These are phyloP conservation scores for Lentinula detonsa DNA, from an alignment of 768 basidiomycete species.

Conservation along the genomic window DNA sequence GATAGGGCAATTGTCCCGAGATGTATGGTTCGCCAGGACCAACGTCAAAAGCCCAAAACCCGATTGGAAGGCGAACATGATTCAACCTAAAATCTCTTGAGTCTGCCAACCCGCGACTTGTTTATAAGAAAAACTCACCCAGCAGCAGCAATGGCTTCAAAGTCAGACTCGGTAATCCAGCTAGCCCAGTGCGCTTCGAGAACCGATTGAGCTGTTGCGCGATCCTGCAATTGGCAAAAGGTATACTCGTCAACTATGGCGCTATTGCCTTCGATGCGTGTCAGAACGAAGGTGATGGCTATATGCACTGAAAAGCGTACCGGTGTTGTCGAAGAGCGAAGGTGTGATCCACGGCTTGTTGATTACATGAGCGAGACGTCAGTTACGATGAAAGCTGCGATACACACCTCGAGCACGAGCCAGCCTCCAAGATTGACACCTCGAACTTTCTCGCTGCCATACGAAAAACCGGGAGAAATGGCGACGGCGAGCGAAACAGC, in stretches of 20 bases:
- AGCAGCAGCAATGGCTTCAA: conserved; percentile 65
- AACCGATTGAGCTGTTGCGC: conserved; percentile 36
- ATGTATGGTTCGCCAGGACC: conserved; percentile 73
- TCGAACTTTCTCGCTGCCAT: conserved; percentile 67
- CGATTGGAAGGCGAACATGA: conserved; percentile 71
- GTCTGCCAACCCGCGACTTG: not conserved
- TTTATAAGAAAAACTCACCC: conserved; percentile 39
- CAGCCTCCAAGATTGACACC: conserved; percentile 77
- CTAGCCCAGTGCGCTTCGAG: conserved; percentile 72
- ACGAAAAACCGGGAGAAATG: conserved; percentile 57
- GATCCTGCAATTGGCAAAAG: conserved; percentile 58
- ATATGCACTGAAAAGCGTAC: conserved; percentile 10
- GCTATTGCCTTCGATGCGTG: conserved; percentile 23
- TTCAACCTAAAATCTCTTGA: conserved; percentile 48
- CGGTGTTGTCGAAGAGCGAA: conserved; percentile 66
- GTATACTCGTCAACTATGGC: conserved; percentile 76
- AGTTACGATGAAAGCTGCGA: not conserved
- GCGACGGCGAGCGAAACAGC: conserved; percentile 24
- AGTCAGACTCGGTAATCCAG: conserved; percentile 82
- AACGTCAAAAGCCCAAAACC: conserved; percentile 88
- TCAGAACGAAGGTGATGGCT: not conserved
- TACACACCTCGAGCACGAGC: conserved; percentile 40
- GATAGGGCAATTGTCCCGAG: conserved; percentile 68
- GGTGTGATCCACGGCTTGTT: conserved; percentile 74
- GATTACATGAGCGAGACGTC: conserved; percentile 8